Base-by-base conservation (phyloP, 2,329 filamentous ascomycete species). In the Coniella lustricola region DNA sequence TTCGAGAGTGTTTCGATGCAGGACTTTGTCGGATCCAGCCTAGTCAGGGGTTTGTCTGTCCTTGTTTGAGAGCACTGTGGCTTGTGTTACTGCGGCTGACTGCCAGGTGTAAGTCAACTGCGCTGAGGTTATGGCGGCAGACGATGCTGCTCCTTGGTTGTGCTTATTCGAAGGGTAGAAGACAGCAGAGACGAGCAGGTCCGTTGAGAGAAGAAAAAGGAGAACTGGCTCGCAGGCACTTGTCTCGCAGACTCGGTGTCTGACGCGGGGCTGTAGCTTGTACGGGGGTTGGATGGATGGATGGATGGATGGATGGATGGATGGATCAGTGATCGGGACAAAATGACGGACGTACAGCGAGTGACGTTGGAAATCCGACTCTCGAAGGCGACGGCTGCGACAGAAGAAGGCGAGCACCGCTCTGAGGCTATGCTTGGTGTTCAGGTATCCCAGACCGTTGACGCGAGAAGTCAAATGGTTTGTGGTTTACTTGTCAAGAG, bases 11-110 rank as follows among this genome's bases (percentile, higher is more conserved):
- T 44, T 44, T 41, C 37, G 31, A 51, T n/a, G n/a, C n/a, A n/a
- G n/a, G n/a, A n/a, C n/a, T n/a, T 29, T 29, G 25, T 5, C 25
- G 25, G 25, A 10, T 44, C 22, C 34, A 35, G 49, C 14, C 45
- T 51, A 48, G 49, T 51, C 49, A 51, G 49, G 49, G 45, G 49
- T 51, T 39, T 25, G 36, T 22, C 13, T n/a, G 32, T 34, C 12
- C 5, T 4, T 21, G 39, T 17, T 18, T 16, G 38, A 25, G 25
- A 29, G 25, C 25, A 29, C 25, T 29, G 25, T 29, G 25, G 25
- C 25, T 29, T 29, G 25, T 43, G 17, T 17, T 43, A 38, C 16
- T 36, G 46, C 25, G 20, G 46, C 34, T 20, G 20, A 34, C 41
- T 29, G 10, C 25, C 10, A 10, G 5, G 25, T 29, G 25, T 29